Base-by-base conservation (phyloP, 768 basidiomycete species). In the Sutorius australiensis region DNA sequence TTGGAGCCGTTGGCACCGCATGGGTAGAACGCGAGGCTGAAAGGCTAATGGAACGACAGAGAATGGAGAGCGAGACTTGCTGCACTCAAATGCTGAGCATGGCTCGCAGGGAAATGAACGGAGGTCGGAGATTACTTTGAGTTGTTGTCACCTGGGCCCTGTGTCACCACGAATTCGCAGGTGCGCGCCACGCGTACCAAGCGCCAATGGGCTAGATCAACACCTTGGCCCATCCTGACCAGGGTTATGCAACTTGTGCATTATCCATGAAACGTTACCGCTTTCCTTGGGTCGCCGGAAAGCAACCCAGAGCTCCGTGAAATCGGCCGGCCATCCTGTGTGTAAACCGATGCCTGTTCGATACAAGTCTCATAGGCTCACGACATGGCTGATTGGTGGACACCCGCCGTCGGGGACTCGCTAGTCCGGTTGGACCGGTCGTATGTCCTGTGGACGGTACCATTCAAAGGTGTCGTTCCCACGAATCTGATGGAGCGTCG, bases 241-340 rank as follows among this genome's bases (percentile, higher is more conserved):
- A 27, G 27, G 14, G 5, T 24, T 8, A 11, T 50, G 24, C 16
- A 13, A 16, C 36, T 24, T 5, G 16, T 50, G 24, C 21, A 13
- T 19, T 50, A 19, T 11, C 24, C 17, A 6, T 37, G 50, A 39
- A 40, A 40, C 24, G 17, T 28, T 52, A 33, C 31, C 3, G 32
- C 10, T n/a, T 19, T 30, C 13, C 11, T 8, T 16, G 13, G 28
- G 32, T 16, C 6, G 16, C 21, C 5, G 39, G 30, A 39, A n/a
- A 5, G 6, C 10, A 14, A 16, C 3, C 2, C 13, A 32, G 14
- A 16, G 31, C 8, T 51, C 49, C 50, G 7, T 40, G 38, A 11
- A 33, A 5, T 40, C 6, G 5, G n/a, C 9, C 14, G 9, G 27
- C 50, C 50, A 34, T 53, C 50, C 50, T 53, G 51, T 53, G 37